Percentiles rank a stretch among this genome's conserved stretches.
Evolutionary conservation across 2,329 filamentous ascomycete genomes (phyloP).

Genomic region (Arthroderma uncinatum): DNA sequence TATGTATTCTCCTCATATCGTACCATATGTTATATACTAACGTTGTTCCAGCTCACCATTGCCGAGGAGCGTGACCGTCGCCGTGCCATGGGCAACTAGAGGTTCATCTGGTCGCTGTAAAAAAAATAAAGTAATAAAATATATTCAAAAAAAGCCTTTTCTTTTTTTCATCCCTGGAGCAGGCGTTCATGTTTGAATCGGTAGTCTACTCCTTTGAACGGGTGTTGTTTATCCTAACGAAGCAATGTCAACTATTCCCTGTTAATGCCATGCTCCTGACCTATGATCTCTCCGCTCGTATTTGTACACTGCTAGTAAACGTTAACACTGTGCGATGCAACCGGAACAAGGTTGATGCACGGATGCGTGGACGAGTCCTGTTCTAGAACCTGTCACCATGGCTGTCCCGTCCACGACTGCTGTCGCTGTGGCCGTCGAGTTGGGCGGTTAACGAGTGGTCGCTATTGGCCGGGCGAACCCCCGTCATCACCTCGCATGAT

Average conservation of each 20-base stretch:
- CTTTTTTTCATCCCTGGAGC: not conserved
- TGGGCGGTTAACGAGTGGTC: not conserved
- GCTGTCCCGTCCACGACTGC: not conserved
- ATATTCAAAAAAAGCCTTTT: not conserved
- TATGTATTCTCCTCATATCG: slow-evolving; percentile 23
- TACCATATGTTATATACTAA: not conserved
- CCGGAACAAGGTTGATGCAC: not conserved
- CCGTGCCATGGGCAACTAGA: slow-evolving; percentile 48
- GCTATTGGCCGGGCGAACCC: not conserved
- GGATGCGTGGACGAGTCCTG: not conserved
- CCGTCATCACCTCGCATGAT: not conserved
- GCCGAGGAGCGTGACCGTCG: slow-evolving; percentile 98
- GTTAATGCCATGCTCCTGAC: not conserved
- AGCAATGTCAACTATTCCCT: not conserved
- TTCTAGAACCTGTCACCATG: not conserved
- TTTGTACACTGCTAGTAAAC: not conserved
- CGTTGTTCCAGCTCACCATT: slow-evolving; percentile 61
- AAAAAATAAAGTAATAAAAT: not conserved
- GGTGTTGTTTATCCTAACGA: slow-evolving; percentile 1
- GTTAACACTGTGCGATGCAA: not conserved
- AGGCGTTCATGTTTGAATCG: not conserved
- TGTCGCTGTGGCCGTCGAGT: not conserved
- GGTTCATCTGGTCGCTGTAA: slow-evolving; percentile 2
- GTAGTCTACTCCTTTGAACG: not conserved
- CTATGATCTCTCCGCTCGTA: not conserved